Conservation (phyloP, 306 rosid genomes). For the Abrus precatorius region DNA sequence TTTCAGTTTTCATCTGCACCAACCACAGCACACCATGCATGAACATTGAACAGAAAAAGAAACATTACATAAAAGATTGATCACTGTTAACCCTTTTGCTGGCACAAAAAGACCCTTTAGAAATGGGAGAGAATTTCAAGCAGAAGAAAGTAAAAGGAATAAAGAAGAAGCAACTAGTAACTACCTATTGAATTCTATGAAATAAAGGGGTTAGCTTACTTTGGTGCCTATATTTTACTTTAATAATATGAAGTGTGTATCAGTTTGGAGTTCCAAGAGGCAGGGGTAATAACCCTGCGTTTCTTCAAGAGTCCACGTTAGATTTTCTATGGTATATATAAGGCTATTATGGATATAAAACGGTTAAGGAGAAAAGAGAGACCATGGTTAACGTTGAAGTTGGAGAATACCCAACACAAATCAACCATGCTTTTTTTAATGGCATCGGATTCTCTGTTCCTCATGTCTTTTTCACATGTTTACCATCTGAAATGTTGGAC, state of each 20-base stretch:
- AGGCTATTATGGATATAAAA: not conserved
- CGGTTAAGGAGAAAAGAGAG: conserved; percentile 35
- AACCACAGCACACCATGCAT: not conserved
- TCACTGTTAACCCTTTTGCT: conserved; percentile 38
- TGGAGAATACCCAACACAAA: conserved; percentile 49
- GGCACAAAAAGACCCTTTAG: conserved; percentile 39
- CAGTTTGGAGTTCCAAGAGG: conserved; percentile 45
- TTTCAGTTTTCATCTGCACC: conserved; percentile 42
- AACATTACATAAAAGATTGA: conserved; percentile 1
- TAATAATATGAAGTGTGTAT: conserved; percentile 25
- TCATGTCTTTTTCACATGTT: conserved; percentile 33
- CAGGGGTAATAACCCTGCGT: conserved; percentile 26
- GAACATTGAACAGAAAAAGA: not conserved
- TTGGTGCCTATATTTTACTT: conserved; percentile 43
- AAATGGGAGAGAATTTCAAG: conserved; percentile 31
- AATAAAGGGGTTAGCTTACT: conserved; percentile 45
- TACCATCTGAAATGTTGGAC: conserved; percentile 18
- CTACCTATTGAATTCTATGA: conserved; percentile 31
- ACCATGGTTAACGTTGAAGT: conserved; percentile 15
- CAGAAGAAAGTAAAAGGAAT: conserved; percentile 31
- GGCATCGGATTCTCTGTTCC: conserved; percentile 46
- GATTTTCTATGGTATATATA: conserved; percentile 40
- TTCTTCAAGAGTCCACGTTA: conserved; percentile 41
- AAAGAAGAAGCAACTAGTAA: conserved; percentile 38
- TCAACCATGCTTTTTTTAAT: conserved; percentile 5